Evolutionary conservation across 192 early-diverging fungal species (phyloP).

Genomic region (Coemansia sp.): DNA sequence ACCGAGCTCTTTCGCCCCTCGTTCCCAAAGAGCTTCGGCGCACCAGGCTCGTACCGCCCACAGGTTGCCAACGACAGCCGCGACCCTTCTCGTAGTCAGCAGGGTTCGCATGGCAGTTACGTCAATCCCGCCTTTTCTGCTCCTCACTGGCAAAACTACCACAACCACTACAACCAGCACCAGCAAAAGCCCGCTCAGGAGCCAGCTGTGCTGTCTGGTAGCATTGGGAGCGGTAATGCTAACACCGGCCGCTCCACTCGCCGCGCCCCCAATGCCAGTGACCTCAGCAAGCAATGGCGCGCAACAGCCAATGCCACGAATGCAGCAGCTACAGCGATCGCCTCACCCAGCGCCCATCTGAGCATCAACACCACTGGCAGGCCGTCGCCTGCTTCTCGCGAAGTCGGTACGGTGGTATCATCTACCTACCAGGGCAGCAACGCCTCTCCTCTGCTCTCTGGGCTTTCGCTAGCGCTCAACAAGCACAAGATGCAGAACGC

Average conservation of each 20-base stretch:
- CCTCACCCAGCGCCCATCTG: conserved; percentile 5
- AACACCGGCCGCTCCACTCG: conserved; percentile 30
- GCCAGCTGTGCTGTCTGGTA: conserved; percentile 16
- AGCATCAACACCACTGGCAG: conserved; percentile 25
- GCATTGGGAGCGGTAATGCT: background rate
- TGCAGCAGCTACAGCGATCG: conserved; percentile 8
- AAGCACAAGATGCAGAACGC: conserved; percentile 29
- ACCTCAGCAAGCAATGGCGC: conserved; percentile 54
- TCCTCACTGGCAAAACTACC: conserved; percentile 46
- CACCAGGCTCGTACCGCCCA: conserved; percentile 19
- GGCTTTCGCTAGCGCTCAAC: conserved; percentile 49
- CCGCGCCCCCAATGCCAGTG: conserved; percentile 41
- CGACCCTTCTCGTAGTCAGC: conserved; percentile 33
- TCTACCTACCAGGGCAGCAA: conserved; percentile 47
- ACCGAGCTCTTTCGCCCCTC: conserved; percentile 1
- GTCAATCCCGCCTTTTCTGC: conserved; percentile 36
- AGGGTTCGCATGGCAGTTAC: conserved; percentile 30
- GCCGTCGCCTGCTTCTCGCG: conserved; percentile 14
- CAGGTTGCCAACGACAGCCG: conserved; percentile 18
- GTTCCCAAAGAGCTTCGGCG: conserved; percentile 31
- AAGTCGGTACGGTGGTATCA: conserved; percentile 20
- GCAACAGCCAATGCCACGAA: conserved; percentile 14
- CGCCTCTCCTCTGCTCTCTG: conserved; percentile 41
- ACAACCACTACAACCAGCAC: conserved; percentile 41
- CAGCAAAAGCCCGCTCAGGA: conserved; percentile 31